Evolutionary conservation across 2,329 filamentous ascomycete genomes (phyloP).

Genomic region (Diaporthe humulicola): DNA sequence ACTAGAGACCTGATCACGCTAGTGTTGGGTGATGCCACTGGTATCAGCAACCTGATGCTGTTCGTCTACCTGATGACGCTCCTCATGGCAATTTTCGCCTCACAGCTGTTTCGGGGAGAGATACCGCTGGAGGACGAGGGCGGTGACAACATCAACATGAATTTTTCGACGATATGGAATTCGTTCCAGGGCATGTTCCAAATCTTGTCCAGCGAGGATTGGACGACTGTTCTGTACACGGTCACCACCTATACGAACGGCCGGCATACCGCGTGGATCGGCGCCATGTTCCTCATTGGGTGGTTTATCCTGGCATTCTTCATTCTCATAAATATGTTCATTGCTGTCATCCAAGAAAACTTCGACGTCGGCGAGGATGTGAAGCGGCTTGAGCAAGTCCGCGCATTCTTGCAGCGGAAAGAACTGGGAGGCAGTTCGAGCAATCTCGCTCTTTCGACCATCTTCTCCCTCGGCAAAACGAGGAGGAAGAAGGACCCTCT

Average conservation of each 20-base stretch:
- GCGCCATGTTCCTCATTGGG: conserved; percentile 88
- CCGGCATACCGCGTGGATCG: conserved; percentile 88
- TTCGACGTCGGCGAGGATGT: conserved; percentile 99
- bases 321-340: conserved; percentile 99
- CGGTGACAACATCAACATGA: conserved; percentile 76
- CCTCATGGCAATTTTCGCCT: conserved; percentile 91
- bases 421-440: conserved; percentile 80
- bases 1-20: conserved; percentile 88
- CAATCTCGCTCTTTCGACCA: conserved; percentile 82
- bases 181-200: conserved; percentile 99
- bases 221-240: conserved; percentile 89
- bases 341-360: conserved; percentile 99
- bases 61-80: conserved; percentile 98
- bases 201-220: conserved; percentile 94
- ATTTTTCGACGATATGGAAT: conserved; percentile 93
- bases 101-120: conserved; percentile 91
- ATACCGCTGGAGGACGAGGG: conserved; percentile 73
- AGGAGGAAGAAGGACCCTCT: conserved; percentile 81
- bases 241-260: conserved; percentile 77
- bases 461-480: conserved; percentile 74
- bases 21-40: conserved; percentile 90
- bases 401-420: conserved; percentile 91
- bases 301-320: conserved; percentile 98
- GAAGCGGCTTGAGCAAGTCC: conserved; percentile 96
- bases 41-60: conserved; percentile 93